phyloP scores from a whole-genome alignment of 2,329 filamentous ascomycete species.

The Diplodia seriata region DNA sequence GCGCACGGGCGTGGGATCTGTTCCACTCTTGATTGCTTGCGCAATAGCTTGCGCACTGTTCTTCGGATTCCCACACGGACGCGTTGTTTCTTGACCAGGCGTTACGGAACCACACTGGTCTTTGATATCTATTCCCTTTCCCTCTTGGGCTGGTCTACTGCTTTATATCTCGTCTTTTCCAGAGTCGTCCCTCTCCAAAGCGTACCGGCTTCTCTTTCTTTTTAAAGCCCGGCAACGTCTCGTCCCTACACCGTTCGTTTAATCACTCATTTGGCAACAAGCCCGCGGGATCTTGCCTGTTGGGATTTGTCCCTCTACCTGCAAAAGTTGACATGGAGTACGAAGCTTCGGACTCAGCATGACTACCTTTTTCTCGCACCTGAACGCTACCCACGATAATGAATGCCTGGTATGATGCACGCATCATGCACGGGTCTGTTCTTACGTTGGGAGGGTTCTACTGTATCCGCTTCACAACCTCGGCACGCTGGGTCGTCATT shows the following conservation, averaged over 20 bases:
- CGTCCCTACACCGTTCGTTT: constrained; percentile 27
- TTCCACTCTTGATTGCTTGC: constrained; percentile 77
- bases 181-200: neutral
- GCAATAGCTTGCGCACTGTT: neutral
- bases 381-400: constrained; percentile 20
- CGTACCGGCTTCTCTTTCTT: constrained; percentile 23
- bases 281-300: constrained; percentile 8
- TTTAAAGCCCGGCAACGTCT: constrained; percentile 25
- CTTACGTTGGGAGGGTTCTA: constrained; percentile 18
- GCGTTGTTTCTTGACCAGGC: constrained; percentile 18
- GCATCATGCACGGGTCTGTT: constrained; percentile 28
- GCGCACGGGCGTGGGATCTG: constrained; percentile 91
- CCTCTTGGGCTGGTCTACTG: constrained; percentile 20
- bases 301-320: constrained; percentile 11
- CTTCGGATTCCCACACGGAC: neutral
- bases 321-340: constrained; percentile 12
- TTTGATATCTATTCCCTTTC: neutral
- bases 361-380: constrained; percentile 7
- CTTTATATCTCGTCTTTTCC: constrained; percentile 5
- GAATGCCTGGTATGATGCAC: constrained; percentile 29
- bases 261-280: constrained; percentile 22
- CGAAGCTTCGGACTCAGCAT: constrained; percentile 1
- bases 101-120: constrained; percentile 3
- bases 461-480: constrained; percentile 20
- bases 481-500: constrained; percentile 31